phyloP scores from a whole-genome alignment of 1,284 basidiomycete genomes.

The Trichosporon faecale region DNA sequence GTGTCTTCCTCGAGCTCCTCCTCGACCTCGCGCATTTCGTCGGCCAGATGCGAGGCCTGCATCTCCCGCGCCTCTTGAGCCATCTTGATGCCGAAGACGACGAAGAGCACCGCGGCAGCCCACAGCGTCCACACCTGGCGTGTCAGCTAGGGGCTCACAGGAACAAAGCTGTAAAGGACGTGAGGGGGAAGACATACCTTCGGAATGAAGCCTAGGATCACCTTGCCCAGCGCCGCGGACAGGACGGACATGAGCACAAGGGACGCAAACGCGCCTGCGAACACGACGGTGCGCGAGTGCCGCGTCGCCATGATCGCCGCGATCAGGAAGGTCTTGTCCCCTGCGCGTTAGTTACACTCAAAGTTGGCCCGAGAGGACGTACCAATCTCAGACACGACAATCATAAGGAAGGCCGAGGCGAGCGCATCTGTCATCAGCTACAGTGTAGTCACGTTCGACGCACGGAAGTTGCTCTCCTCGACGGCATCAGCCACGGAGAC shows the following conservation, averaged over 20 bases:
- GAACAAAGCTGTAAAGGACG: no score
- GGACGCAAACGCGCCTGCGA: constrained; percentile 82
- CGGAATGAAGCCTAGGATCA: constrained; percentile 78
- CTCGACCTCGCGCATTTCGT: constrained; percentile 88
- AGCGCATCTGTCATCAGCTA: constrained; percentile 56
- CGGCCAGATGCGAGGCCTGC: constrained; percentile 68
- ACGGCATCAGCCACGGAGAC: background rate
- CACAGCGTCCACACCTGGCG: constrained; percentile 45
- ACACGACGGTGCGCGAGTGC: constrained; percentile 79
- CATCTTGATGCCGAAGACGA: constrained; percentile 85
- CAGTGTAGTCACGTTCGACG: background rate
- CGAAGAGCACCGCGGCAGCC: constrained; percentile 73
- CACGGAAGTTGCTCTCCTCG: constrained; percentile 20
- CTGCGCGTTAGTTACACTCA: constrained; percentile 45
- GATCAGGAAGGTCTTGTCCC: constrained; percentile 98
- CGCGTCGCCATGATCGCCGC: constrained; percentile 95
- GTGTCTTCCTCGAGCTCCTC: constrained; percentile 67
- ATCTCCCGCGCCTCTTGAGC: constrained; percentile 73
- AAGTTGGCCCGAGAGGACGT: constrained; percentile 12
- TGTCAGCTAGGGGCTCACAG: background rate
- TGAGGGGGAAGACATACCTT: constrained; percentile 52
- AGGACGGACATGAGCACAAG: constrained; percentile 89
- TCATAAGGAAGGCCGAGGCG: constrained; percentile 75
- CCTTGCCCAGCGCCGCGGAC: constrained; percentile 79
- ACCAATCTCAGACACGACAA: constrained; percentile 77